These are phyloP conservation scores for Marasmius fiardii DNA, from an alignment of 1,284 basidiomycete genomes.

Conservation along the genomic window DNA sequence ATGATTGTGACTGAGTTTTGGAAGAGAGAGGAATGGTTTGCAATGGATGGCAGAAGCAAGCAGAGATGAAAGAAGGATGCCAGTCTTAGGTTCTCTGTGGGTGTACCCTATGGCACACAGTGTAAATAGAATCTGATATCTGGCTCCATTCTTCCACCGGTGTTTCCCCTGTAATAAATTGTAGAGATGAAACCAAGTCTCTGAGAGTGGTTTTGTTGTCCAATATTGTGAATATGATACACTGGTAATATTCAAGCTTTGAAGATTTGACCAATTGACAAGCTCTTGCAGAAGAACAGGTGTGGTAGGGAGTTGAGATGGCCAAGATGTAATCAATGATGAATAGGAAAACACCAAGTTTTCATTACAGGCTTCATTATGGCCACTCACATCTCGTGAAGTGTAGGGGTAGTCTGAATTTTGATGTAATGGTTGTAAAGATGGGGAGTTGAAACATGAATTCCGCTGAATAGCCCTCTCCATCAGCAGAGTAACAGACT, in stretches of 20 bases:
- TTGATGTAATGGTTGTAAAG: not conserved
- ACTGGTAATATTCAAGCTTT: not conserved
- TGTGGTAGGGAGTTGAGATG: not conserved
- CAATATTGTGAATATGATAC: not conserved
- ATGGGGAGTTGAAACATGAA: not conserved
- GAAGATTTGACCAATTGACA: not conserved
- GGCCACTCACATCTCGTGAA: not conserved
- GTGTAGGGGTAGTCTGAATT: not conserved
- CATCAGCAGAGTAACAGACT: not conserved
- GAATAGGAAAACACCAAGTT: not conserved
- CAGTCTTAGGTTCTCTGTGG: not conserved
- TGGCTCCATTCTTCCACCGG: not conserved
- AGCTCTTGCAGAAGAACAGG: not conserved
- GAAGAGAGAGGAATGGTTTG: not conserved
- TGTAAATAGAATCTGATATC: slow-evolving; percentile 4
- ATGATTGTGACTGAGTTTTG: not conserved
- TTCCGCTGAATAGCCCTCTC: slow-evolving; percentile 14
- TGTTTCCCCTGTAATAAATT: not conserved
- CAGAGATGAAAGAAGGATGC: not conserved
- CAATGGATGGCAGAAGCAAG: not conserved
- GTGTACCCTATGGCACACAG: slow-evolving; percentile 5
- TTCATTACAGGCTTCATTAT: not conserved
- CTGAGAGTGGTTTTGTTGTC: not conserved
- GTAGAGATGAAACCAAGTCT: slow-evolving; percentile 5
- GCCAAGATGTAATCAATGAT: not conserved